Evolutionary conservation across 2,329 filamentous ascomycete genomes (phyloP).

Genomic region (Neoascochyta sp.): DNA sequence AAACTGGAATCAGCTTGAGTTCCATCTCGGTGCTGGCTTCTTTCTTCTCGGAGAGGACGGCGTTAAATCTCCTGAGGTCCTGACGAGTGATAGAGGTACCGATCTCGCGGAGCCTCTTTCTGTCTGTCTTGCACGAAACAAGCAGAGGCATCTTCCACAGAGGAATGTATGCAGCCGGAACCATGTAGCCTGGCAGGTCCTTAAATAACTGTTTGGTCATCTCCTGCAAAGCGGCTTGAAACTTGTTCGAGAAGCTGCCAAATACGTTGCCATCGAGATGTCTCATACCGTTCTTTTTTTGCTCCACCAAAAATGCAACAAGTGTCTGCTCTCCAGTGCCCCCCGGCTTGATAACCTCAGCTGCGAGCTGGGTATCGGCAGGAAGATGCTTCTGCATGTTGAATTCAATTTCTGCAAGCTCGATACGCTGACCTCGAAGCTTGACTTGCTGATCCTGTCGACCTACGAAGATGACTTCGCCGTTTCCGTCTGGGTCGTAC

Average conservation of each 20-base stretch:
- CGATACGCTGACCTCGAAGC: constrained; percentile 42
- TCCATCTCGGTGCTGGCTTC: constrained; percentile 31
- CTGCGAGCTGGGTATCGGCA: constrained; percentile 42
- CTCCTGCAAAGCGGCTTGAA: constrained; percentile 22
- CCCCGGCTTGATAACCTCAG: constrained; percentile 47
- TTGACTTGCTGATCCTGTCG: constrained; percentile 40
- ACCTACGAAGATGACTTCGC: constrained; percentile 36
- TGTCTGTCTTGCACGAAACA: constrained; percentile 36
- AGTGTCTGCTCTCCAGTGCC: constrained; percentile 30
- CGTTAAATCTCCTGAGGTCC: constrained; percentile 32
- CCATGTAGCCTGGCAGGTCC: constrained; percentile 36
- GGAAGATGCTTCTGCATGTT: constrained; percentile 41
- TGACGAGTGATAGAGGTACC: constrained; percentile 29
- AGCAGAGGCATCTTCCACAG: constrained; percentile 37
- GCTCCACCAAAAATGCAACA: constrained; percentile 34
- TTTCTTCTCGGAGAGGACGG: constrained; percentile 44
- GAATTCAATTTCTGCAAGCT: constrained; percentile 39
- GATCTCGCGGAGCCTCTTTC: constrained; percentile 35
- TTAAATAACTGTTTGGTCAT: constrained; percentile 30
- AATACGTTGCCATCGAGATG: constrained; percentile 33
- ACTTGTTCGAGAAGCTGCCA: constrained; percentile 29
- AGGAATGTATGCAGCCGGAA: constrained; percentile 35
- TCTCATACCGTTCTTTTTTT: constrained; percentile 25
- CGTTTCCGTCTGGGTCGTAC: constrained; percentile 50
- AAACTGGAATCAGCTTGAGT: constrained; percentile 24